Base-by-base conservation (phyloP, 768 basidiomycete species). In the Sutorius australiensis region DNA sequence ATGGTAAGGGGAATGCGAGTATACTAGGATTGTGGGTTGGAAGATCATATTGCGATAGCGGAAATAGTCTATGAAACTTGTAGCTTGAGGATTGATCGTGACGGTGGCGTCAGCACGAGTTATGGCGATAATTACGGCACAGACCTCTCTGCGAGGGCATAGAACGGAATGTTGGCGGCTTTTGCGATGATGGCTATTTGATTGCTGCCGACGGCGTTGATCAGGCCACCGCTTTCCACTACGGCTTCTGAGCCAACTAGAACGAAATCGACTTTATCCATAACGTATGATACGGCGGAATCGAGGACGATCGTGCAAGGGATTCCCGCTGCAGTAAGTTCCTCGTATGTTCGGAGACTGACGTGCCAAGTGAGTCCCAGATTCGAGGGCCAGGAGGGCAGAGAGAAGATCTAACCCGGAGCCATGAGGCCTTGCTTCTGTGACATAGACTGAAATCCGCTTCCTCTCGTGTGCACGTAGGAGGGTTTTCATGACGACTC, bases 161-260 rank as follows among this genome's bases (percentile, higher is more conserved):
- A 98, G 69, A 98, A 94, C 5, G 97, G 95, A 69, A 95, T 97
- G 64, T 92, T 90, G 51, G 89, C 82, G 36, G 92, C 88, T 69
- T 92, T 92, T 48, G 97, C 95, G 51, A 98, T 91, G 65, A 97
- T 88, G 4, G 97, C 95, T 61, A 98, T 93, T 72, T 97, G 93
- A 71, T 92, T 94, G 63, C 93, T 93, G 38, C 95, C 95, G 34
- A 98, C 89, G 47, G 89, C 91, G 66, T 94, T 94, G 61, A 95
- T 83, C 55, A 92, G 74, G 5, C 94, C 92, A 40, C 97, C 97
- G 57, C 90, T 93, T 72, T 98, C 97, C 6, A 97, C 95, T 27
- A 99, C 95, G 8, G 95, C 97, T 74, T 99, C 97, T 37, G 94
- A 94, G 31, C 97, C 97, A 37, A 98, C 94, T 44, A 99, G 80